Evolutionary conservation across 2,329 filamentous ascomycete species (phyloP), one percentile per base, ranked within the genome.

Genomic region (Penicillium rolfsii): DNA sequence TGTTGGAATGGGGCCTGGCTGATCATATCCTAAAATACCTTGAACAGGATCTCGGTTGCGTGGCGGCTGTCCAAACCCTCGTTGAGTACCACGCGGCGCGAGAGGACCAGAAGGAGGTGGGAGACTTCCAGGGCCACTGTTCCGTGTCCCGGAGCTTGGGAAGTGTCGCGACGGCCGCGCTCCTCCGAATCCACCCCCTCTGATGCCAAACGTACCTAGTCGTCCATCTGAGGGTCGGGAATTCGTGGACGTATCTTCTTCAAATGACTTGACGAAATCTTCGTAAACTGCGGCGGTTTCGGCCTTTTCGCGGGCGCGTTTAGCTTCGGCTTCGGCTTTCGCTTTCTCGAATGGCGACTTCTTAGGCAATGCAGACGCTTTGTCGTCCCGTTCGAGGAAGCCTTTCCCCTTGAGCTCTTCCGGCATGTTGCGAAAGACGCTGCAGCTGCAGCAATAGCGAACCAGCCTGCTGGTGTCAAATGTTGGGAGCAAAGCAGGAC

Each of bases 261-360:
- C 82, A 64, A 82, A 84, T 22, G 81, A 92, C 77, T 94, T 94
- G 59, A 95, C 87, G 67, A 97, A 97, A 66, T 94, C 91, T 68
- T 92, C 87, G 75, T 93, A 91, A 0, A 93, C 91, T 26, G 91
- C 92, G 24, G 90, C 91, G 6, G 91, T 96, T 78, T 97, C 93
- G 67, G 89, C 91, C 71, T 89, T 90, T 76, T 96, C 93, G 67
- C 91, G 86, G 68, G 86, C 84, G 61, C 91, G 88, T 79, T 97
- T 97, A 26, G 91, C 92, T 81, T 96, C 92, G 59, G 91, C 91
- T 74, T 96, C 92, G 61, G 91, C 91, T 76, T 91, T 92, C 75
- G 96, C 91, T 69, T 89, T 89, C 79, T 97, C 93, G 74, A 96
- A 97, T 28, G 90, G 84, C 22, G 92, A 96, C 73, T 95, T 91